Percentiles rank a stretch among this genome's conserved stretches.
phyloP scores from a whole-genome alignment of 2,329 filamentous ascomycete species.

The Akanthomyces muscarius region DNA sequence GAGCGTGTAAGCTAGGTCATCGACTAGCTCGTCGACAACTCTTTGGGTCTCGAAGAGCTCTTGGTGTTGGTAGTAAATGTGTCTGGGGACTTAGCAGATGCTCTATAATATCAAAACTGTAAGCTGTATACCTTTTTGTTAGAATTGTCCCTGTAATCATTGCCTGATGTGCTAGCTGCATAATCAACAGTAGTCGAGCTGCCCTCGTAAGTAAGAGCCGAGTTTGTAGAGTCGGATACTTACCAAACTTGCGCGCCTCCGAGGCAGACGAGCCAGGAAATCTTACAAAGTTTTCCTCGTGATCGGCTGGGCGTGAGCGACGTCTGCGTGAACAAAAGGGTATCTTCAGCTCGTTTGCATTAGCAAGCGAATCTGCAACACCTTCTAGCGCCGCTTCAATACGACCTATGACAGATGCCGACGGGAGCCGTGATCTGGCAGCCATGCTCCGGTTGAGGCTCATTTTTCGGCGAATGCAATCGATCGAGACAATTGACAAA shows the following conservation, averaged over 20 bases:
- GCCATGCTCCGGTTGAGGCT: not conserved
- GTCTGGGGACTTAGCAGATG: slow-evolving; percentile 42
- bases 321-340: slow-evolving; percentile 24
- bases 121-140: slow-evolving; percentile 45
- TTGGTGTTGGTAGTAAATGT: slow-evolving; percentile 75
- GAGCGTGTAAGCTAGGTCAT: slow-evolving; percentile 70
- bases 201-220: not conserved
- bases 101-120: not conserved
- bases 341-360: slow-evolving; percentile 27
- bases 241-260: slow-evolving; percentile 53
- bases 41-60: slow-evolving; percentile 66
- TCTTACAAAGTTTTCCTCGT: slow-evolving; percentile 21
- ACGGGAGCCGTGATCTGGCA: not conserved
- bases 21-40: slow-evolving; percentile 67
- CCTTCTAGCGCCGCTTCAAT: slow-evolving; percentile 35
- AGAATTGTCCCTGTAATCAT: slow-evolving; percentile 50
- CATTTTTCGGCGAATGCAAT: not conserved
- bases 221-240: slow-evolving; percentile 16
- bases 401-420: slow-evolving; percentile 28
- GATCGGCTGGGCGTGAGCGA: slow-evolving; percentile 3
- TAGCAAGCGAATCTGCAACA: slow-evolving; percentile 27
- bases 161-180: slow-evolving; percentile 58
- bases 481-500: not conserved
- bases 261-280: slow-evolving; percentile 47
- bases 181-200: slow-evolving; percentile 56